Percentiles rank a stretch among this genome's conserved stretches.
Evolutionary conservation across 805 yeast species (phyloP).

Genomic region (Candida montana): DNA sequence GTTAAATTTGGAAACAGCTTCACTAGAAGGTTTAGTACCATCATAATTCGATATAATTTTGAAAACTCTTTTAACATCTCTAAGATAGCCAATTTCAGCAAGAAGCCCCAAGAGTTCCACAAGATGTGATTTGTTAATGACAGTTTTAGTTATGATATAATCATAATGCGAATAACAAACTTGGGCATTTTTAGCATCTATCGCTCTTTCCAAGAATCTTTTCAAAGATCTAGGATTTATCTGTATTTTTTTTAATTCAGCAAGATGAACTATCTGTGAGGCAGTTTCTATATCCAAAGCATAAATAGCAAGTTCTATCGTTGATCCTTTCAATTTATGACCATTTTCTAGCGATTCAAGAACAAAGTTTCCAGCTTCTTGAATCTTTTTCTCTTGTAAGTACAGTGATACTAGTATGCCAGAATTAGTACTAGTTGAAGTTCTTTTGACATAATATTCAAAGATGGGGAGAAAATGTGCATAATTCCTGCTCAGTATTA

Average conservation of each 20-base stretch:
- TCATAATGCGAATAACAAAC: conserved; percentile 7
- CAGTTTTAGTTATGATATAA: conserved; percentile 6
- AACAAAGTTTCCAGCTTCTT: conserved; percentile 8
- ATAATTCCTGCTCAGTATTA: neutral
- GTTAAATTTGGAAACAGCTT: conserved; percentile 5
- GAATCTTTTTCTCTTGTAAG: conserved; percentile 5
- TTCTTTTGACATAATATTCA: neutral
- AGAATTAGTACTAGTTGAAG: conserved; percentile 1
- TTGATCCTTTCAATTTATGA: neutral
- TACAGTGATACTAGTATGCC: conserved; percentile 8
- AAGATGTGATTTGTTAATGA: conserved; percentile 15
- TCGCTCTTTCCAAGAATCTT: conserved; percentile 9
- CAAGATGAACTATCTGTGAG: conserved; percentile 3
- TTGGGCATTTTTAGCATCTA: conserved; percentile 4
- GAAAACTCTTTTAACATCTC: conserved; percentile 12
- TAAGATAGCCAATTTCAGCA: neutral
- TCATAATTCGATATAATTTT: conserved; percentile 4
- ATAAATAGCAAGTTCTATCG: conserved; percentile 14
- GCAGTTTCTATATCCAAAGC: conserved; percentile 10
- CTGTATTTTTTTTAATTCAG: conserved; percentile 1
- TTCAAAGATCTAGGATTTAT: conserved; percentile 15
- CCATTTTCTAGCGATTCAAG: neutral
- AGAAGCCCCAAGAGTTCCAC: conserved; percentile 12
- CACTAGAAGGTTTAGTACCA: conserved; percentile 2
- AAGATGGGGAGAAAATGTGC: neutral